Conservation (phyloP, 176 grass and related monocot species). For the bread wheat (Triticum aestivum) region DNA sequence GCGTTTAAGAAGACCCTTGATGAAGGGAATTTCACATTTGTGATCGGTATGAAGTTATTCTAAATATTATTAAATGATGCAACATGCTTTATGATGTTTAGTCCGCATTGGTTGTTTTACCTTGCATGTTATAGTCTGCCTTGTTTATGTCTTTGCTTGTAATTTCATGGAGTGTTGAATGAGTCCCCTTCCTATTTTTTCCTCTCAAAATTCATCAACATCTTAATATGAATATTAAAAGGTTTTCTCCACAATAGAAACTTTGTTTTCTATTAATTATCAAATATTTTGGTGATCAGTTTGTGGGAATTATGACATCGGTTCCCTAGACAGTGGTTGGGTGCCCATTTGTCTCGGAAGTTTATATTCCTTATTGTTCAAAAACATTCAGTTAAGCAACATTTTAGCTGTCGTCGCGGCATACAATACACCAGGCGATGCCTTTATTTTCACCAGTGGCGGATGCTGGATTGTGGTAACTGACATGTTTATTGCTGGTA, state of each 20-base stretch:
- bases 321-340: slow-evolving; percentile 17
- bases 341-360: slow-evolving; percentile 9
- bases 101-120: not conserved
- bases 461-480: slow-evolving; percentile 92
- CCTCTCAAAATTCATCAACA: not conserved
- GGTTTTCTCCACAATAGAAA: not conserved
- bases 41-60: slow-evolving; percentile 85
- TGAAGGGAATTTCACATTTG: slow-evolving; percentile 90
- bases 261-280: not conserved
- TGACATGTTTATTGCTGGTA: slow-evolving; percentile 95
- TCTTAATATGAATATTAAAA: not conserved
- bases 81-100: slow-evolving; percentile 1
- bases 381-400: slow-evolving; percentile 45
- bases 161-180: not conserved
- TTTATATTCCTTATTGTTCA: slow-evolving; percentile 34
- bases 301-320: slow-evolving; percentile 16
- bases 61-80: slow-evolving; percentile 15
- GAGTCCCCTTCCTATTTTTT: not conserved
- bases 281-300: slow-evolving; percentile 12
- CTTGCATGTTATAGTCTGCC: not conserved
- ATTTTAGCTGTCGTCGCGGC: slow-evolving; percentile 53
- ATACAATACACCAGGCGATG: slow-evolving; percentile 44
- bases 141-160: slow-evolving; percentile 17
- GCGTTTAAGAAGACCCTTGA: slow-evolving; percentile 99
- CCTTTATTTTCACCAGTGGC: slow-evolving; percentile 69